Evolutionary conservation across 2,329 filamentous ascomycete species (phyloP).

Genomic region (Acephala macrosclerotiorum): DNA sequence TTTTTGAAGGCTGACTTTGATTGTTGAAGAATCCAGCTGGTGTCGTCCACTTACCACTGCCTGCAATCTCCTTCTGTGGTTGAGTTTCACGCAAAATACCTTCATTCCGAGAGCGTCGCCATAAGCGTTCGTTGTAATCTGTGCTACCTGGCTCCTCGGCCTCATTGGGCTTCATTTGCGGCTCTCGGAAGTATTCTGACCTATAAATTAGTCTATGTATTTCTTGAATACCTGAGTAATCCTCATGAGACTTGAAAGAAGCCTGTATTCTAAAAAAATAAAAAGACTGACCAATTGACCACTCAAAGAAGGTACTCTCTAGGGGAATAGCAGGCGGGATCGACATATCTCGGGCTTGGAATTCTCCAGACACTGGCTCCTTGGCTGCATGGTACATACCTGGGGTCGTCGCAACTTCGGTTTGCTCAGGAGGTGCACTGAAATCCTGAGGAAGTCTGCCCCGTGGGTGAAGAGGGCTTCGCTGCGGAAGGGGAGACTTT

Average conservation of each 20-base stretch:
- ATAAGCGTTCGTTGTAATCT: constrained; percentile 94
- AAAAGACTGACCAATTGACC: constrained; percentile 68
- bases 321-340: constrained; percentile 74
- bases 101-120: constrained; percentile 92
- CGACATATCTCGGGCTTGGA: constrained; percentile 66
- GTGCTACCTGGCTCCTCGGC: constrained; percentile 95
- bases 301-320: constrained; percentile 85
- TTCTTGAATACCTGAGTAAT: too few relatives aligned
- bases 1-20: constrained; percentile 84
- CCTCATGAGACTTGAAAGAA: too few relatives aligned
- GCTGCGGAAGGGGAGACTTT: constrained; percentile 38
- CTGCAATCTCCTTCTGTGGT: constrained; percentile 88
- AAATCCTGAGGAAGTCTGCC: constrained; percentile 62
- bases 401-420: constrained; percentile 69
- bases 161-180: constrained; percentile 96
- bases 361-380: constrained; percentile 82
- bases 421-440: constrained; percentile 72
- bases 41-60: constrained; percentile 86
- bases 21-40: constrained; percentile 87
- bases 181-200: constrained; percentile 94
- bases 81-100: constrained; percentile 91
- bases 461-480: constrained; percentile 39
- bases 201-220: too few relatives aligned
- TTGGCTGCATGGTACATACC: constrained; percentile 79
- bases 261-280: too few relatives aligned